Evolutionary conservation across 352 stramenopile genomes (phyloP), one percentile per base, ranked within the genome.

Genomic region (Globisporangium parvum): DNA sequence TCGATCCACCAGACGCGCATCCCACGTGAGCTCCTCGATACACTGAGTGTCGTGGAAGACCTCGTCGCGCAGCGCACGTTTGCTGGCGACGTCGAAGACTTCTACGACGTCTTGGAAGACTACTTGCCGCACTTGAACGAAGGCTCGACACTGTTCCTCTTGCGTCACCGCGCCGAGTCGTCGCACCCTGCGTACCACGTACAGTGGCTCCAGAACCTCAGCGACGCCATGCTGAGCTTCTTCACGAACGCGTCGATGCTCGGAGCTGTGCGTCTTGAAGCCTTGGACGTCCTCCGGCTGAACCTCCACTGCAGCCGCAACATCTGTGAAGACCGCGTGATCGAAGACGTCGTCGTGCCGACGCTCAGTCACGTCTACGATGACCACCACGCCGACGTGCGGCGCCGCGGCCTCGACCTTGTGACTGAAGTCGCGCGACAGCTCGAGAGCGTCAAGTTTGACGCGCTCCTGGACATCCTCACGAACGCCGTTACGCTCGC

Each of bases 311-410:
- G 77, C 41, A 91, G 85, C 63, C 75, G 82, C 15, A 85, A 91
- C 57, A 73, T 93, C 6, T 92, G 80, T 49, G 85, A 95, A 59
- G 84, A 93, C 49, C 77, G 81, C 23, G 79, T 95, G 11, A 83
- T 94, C 33, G 85, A 95, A 69, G 82, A 95, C 62, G 74, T 95
- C 12, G 49, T 94, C 15, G 59, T 94, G 21, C 85, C 85, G 18
- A 77, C 71, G 24, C 63, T 95, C 33, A 55, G 60, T 9, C 69
- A 82, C 28, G 67, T 93, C 9, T 93, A 91, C 59, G 71, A 90
- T 60, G 85, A 95, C 53, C 57, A 67, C 17, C 73, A 88, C 31
- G 41, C 67, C 0, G 71, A 73, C 6, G 77, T 95, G 35, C 82
- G 85, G 9, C 59, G 66, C 14, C 75, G 72, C 33, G 73, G 66